Evolutionary conservation across 306 rosid genomes (phyloP), one percentile per base, ranked within the genome.

Genomic region (Myrica gale): DNA sequence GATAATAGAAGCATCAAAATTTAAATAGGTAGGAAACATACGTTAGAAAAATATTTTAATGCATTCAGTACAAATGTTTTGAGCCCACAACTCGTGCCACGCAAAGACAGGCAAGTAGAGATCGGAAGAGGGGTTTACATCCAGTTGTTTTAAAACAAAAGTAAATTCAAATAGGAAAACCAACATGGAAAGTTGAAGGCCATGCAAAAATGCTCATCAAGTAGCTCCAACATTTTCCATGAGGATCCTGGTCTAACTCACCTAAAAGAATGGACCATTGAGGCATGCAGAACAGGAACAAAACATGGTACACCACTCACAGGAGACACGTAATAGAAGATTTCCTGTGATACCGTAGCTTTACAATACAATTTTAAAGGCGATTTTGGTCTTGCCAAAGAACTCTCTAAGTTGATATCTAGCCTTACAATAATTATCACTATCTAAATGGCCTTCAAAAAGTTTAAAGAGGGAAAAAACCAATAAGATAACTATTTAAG

Each of bases 111-210:
- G 48, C 47, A 8, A 26, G 70, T 41, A 17, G 70, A 65, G n/a
- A 65, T 65, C 48, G 15, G 70, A 42, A 65, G 12, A 63, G 50
- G 70, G 50, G 13, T 61, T 66, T n/a, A 17, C 51, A 66, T 42
- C 70, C 70, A 17, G 50, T 37, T 66, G 16, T 42, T 15, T 51
- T 66, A 81, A 72, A 71, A 15, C 68, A 51, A 54, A 71, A 74
- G 52, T 63, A 74, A 44, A 48, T 13, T 47, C 0, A 15, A 16
- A 66, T 5, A 82, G 58, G 81, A 53, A 65, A 73, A 53, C 74
- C 55, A 75, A 73, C 51, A 72, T 11, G 68, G 39, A 58, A 56
- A 54, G 61, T 69, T 62, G 48, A 79, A 61, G 62, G 48, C 50
- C 70, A 65, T 43, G 46, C 50, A 42, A 41, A 42, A 65, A 37